Evolutionary conservation across 768 basidiomycete genomes (phyloP), one percentile per base, ranked within the genome.

Genomic region (Boletellus sp.): DNA sequence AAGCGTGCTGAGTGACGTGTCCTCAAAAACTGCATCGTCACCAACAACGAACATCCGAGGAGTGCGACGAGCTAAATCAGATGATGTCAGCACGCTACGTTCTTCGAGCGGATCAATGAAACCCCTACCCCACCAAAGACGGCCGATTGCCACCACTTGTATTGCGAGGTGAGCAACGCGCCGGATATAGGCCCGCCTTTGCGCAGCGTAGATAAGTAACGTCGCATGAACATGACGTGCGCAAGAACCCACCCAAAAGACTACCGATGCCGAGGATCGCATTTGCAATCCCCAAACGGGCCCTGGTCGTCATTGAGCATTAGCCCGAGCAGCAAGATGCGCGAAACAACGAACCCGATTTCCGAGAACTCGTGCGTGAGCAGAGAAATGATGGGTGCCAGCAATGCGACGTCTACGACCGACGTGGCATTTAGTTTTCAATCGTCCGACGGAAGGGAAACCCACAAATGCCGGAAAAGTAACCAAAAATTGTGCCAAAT

Each of bases 121-220:
- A 43, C 24, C 54, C 54, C 5, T 53, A 73, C 67, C 42, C 79
- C 81, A 19, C 72, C 65, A 54, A 80, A 84, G 7, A 82, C 43
- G 3, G 75, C 72, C 4, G 81, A 74, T 39, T 68, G 69, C 78
- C 76, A 81, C 83, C 83, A 85, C 2, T 72, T 66, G 56, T 76
- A 82, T 8, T 71, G 58, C 11, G 69, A 52, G 0, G 79, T 74
- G 5, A 85, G 73, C n/a, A 84, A 60, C 0, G 78, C 77, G 0
- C 83, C 82, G n/a, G 75, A 71, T 36, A 84, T 71, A 1, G 83
- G 83, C 0, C 78, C 75, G 6, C 80, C 81, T 76, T 45, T 16
- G 6, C 20, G 2, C 3, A 9, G 1, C 34, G 5, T 41, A 6
- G 15, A 22, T 28, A 22, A 36, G 37, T 3, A 32, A 42, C 10